A percentile compares a stretch with the other conserved stretches of the same genome.
These are phyloP conservation scores for Fusarium sp. DNA, from an alignment of 2,329 filamentous ascomycete genomes.

Conservation along the genomic window DNA sequence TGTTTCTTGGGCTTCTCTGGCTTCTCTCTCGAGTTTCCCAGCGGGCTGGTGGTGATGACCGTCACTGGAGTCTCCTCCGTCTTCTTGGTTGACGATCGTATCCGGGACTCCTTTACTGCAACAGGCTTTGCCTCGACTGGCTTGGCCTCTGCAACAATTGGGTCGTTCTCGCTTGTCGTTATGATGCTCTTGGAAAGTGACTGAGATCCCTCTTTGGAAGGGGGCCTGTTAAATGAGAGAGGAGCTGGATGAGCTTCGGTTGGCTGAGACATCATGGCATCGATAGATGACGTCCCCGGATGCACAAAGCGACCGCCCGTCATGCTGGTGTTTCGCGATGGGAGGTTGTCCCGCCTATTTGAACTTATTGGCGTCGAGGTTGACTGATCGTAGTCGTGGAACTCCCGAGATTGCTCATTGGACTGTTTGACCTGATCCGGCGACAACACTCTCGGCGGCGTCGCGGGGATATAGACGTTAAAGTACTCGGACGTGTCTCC, in stretches of 20 bases:
- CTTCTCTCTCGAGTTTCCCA: slow-evolving; percentile 9
- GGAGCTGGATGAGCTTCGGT: slow-evolving; percentile 5
- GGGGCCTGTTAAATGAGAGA: slow-evolving; percentile 12
- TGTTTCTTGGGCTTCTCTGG: slow-evolving; percentile 2
- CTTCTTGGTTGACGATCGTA: slow-evolving; percentile 22
- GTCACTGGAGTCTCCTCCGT: slow-evolving; percentile 24
- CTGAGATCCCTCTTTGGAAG: slow-evolving; percentile 20
- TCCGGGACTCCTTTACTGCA: slow-evolving; percentile 22
- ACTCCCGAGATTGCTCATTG: slow-evolving; percentile 33
- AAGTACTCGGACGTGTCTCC: slow-evolving; percentile 37
- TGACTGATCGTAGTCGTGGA: slow-evolving; percentile 18
- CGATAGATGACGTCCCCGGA: slow-evolving; percentile 40
- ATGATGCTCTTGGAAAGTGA: slow-evolving; percentile 39
- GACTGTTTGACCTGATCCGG: slow-evolving; percentile 38
- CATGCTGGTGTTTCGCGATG: slow-evolving; percentile 45
- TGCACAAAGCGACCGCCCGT: slow-evolving; percentile 33
- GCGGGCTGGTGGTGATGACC: slow-evolving; percentile 40
- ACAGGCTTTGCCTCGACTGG: slow-evolving; percentile 20
- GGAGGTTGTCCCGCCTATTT: slow-evolving; percentile 16
- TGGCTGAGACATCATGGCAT: slow-evolving; percentile 43
- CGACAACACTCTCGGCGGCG: slow-evolving; percentile 33
- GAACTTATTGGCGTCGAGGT: background rate
- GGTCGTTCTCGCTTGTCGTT: slow-evolving; percentile 30
- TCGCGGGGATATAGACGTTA: slow-evolving; percentile 33
- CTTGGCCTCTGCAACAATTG: slow-evolving; percentile 27